phyloP scores from a whole-genome alignment of 768 basidiomycete species.

The Russula sp. region DNA sequence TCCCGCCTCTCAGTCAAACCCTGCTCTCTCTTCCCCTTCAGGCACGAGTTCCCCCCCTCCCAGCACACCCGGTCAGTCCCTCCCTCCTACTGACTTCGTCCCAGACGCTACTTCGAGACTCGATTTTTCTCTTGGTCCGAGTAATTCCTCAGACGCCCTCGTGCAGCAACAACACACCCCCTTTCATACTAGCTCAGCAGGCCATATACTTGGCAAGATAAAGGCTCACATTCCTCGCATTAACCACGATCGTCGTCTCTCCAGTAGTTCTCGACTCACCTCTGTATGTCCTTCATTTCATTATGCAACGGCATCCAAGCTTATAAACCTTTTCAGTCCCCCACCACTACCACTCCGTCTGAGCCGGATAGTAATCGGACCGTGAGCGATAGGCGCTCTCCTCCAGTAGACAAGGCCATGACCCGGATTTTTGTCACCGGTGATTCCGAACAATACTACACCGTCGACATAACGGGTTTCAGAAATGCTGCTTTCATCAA shows the following conservation, averaged over 20 bases:
- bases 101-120: conserved; percentile 35
- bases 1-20: conserved; percentile 41
- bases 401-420: conserved; percentile 21
- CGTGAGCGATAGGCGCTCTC: conserved; percentile 23
- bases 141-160: conserved; percentile 34
- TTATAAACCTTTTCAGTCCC: conserved; percentile 27
- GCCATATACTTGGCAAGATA: conserved; percentile 23
- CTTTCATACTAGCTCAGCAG: conserved; percentile 20
- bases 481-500: conserved; percentile 63
- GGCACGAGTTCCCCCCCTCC: conserved; percentile 67
- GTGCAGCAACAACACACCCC: conserved; percentile 32
- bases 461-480: conserved; percentile 66
- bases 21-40: conserved; percentile 63
- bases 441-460: conserved; percentile 69
- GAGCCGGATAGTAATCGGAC: conserved; percentile 21
- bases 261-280: conserved; percentile 31
- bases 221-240: conserved; percentile 26
- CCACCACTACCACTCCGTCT: conserved; percentile 24
- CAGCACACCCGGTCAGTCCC: conserved; percentile 51
- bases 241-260: conserved; percentile 26
- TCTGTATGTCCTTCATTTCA: conserved; percentile 26
- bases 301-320: background rate
- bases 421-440: conserved; percentile 63
- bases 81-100: conserved; percentile 38
- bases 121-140: conserved; percentile 25